phyloP scores from a whole-genome alignment of 179 eudicot species.

The Beta corolliflora region DNA sequence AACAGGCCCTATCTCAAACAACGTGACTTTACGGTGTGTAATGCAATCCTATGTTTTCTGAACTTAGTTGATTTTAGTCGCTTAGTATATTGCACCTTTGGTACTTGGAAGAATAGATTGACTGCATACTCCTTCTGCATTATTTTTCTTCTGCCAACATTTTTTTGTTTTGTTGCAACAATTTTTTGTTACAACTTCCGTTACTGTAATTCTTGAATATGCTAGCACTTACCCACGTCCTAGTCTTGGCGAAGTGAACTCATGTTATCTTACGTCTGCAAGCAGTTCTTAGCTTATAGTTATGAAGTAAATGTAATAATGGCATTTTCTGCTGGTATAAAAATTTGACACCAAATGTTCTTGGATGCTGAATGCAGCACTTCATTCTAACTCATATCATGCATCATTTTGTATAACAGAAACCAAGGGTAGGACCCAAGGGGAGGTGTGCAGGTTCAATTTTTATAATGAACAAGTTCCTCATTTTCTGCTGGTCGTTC shows the following conservation, averaged over 20 bases:
- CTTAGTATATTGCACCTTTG: neutral
- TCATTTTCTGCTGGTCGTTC: neutral
- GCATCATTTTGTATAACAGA: neutral
- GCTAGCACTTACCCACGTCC: neutral
- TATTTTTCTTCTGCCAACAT: too few relatives aligned
- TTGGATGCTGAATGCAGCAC: neutral
- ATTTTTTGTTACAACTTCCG: too few relatives aligned
- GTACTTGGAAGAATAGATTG: neutral
- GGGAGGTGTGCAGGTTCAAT: neutral
- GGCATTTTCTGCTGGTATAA: neutral
- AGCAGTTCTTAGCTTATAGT: neutral
- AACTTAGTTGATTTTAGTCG: neutral
- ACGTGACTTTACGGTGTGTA: slow-evolving; percentile 77
- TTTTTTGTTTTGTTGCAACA: too few relatives aligned
- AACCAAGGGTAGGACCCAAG: neutral
- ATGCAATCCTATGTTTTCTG: neutral
- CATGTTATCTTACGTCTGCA: neutral
- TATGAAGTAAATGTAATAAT: neutral
- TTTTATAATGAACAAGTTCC: neutral
- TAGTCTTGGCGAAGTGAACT: neutral
- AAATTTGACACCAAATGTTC: neutral
- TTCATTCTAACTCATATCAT: neutral
- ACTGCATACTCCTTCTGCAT: too few relatives aligned
- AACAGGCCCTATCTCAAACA: slow-evolving; percentile 92
- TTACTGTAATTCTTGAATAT: too few relatives aligned